These are phyloP conservation scores for Jamesozyma hellenica DNA, from an alignment of 805 yeast genomes.

Conservation along the genomic window DNA sequence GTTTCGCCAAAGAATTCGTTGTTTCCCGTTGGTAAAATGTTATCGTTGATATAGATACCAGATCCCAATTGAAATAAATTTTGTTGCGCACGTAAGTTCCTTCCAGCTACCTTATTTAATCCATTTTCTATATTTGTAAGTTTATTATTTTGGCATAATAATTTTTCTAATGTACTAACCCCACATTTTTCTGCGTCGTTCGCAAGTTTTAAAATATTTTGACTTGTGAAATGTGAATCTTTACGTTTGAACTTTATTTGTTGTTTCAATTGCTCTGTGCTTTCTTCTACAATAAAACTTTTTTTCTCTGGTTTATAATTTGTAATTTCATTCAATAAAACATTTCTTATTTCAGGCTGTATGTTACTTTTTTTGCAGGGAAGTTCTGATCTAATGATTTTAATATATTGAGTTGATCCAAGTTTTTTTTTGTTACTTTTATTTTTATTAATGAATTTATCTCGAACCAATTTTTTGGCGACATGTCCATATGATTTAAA, in stretches of 20 bases:
- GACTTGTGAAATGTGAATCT: slow-evolving; percentile 75
- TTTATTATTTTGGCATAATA: slow-evolving; percentile 83
- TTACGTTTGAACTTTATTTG: slow-evolving; percentile 76
- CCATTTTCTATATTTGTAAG: slow-evolving; percentile 69
- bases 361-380: too few relatives aligned
- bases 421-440: too few relatives aligned
- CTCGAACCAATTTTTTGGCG: too few relatives aligned
- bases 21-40: background rate
- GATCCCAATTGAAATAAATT: slow-evolving; percentile 22
- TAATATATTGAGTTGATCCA: too few relatives aligned
- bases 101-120: slow-evolving; percentile 45
- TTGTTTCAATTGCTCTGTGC: slow-evolving; percentile 75
- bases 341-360: too few relatives aligned
- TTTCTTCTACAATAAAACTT: slow-evolving; percentile 42
- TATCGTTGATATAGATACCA: background rate
- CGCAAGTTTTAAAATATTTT: slow-evolving; percentile 67
- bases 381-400: too few relatives aligned
- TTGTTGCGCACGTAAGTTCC: slow-evolving; percentile 55
- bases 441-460: too few relatives aligned
- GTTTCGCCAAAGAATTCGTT: slow-evolving; percentile 22
- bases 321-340: too few relatives aligned
- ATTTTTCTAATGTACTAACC: slow-evolving; percentile 73
- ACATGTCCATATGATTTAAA: too few relatives aligned
- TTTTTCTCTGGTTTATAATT: too few relatives aligned
- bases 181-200: slow-evolving; percentile 65